Conservation (phyloP, 352 stramenopile species). For the Blastocystis sp. region DNA sequence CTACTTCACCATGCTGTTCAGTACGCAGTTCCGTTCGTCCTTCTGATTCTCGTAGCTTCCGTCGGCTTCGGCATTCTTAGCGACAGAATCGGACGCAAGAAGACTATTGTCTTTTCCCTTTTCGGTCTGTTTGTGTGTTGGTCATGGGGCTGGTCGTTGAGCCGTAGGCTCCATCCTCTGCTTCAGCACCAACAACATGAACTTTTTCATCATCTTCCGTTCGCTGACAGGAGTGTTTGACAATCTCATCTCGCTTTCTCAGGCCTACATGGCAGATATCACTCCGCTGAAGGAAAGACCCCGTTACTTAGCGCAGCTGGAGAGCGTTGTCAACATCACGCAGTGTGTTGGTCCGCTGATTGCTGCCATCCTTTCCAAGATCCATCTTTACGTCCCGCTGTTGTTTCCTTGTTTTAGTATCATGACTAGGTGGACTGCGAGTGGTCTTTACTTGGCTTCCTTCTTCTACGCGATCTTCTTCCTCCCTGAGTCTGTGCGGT, state of each 20-base stretch:
- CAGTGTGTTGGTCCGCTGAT: constrained; percentile 47
- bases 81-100: constrained; percentile 38
- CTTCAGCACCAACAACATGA: constrained; percentile 18
- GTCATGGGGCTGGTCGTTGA: background rate
- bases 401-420: background rate
- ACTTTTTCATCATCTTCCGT: constrained; percentile 24
- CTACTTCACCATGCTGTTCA: constrained; percentile 47
- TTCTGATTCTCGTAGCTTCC: constrained; percentile 20
- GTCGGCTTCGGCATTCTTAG: constrained; percentile 24
- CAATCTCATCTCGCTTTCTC: constrained; percentile 20
- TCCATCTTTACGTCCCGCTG: constrained; percentile 48
- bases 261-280: constrained; percentile 61
- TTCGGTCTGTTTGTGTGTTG: background rate
- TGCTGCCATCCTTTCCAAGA: constrained; percentile 20
- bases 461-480: constrained; percentile 48
- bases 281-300: background rate
- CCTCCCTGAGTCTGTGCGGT: constrained; percentile 45
- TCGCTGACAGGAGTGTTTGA: constrained; percentile 28
- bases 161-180: background rate
- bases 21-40: background rate
- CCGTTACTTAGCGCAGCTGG: constrained; percentile 46
- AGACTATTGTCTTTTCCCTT: constrained; percentile 19
- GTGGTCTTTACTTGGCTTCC: constrained; percentile 7
- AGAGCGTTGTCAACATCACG: constrained; percentile 37
- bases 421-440: constrained; percentile 2